These are phyloP conservation scores for Porphyrellus cyaneotinctus DNA, from an alignment of 768 basidiomycete species.

Conservation along the genomic window DNA sequence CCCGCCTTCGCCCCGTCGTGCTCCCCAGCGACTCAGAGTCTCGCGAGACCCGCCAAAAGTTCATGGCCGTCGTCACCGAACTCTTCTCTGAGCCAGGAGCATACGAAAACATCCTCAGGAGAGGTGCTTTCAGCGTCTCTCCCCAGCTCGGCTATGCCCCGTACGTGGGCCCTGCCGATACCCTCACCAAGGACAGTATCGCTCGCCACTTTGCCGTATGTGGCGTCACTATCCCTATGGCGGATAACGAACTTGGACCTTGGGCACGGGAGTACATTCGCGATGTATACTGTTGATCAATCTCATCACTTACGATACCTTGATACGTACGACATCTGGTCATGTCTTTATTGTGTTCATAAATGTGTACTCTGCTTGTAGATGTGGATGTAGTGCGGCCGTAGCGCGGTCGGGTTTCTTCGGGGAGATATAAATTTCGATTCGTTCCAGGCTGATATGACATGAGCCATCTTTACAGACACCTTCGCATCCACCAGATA, in stretches of 20 bases:
- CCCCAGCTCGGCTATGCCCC: conserved; percentile 29
- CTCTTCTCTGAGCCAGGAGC: conserved; percentile 39
- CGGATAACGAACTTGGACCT: conserved; percentile 36
- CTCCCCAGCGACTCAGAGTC: conserved; percentile 32
- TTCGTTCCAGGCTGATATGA: conserved; percentile 1
- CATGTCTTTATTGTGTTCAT: conserved; percentile 24
- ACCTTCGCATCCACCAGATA: conserved; percentile 83
- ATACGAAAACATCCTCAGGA: conserved; percentile 38
- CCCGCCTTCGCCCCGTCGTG: conserved; percentile 42
- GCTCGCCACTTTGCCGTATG: conserved; percentile 41
- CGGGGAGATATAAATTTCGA: conserved; percentile 4
- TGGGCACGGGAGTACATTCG: conserved; percentile 37
- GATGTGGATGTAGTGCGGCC: conserved; percentile 10
- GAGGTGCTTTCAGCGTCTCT: conserved; percentile 34
- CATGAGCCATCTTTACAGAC: conserved; percentile 83
- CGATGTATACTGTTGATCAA: conserved; percentile 25
- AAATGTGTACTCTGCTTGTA: neutral
- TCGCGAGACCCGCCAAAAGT: conserved; percentile 35
- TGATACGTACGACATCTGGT: conserved; percentile 26
- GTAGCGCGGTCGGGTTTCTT: no score
- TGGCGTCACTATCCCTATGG: conserved; percentile 36
- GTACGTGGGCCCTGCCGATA: conserved; percentile 29
- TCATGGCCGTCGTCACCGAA: conserved; percentile 37
- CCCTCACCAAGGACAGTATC: conserved; percentile 32
- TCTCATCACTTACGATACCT: conserved; percentile 9